Conservation (phyloP, 2,329 filamentous ascomycete species). For the Penicillium fuscoglaucum region DNA sequence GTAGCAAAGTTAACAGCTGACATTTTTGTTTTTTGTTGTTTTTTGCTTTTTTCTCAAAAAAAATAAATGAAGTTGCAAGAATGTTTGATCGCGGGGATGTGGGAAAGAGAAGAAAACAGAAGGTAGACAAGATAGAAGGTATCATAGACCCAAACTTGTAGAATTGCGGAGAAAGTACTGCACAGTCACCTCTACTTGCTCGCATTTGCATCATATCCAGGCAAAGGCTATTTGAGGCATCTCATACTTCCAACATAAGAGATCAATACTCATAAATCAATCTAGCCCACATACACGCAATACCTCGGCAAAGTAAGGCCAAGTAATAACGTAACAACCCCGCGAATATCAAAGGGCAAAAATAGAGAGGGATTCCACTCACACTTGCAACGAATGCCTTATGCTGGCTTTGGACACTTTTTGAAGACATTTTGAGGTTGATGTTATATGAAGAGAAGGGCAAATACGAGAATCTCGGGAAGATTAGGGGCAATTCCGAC, state of each 20-base stretch:
- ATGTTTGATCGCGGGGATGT: not conserved
- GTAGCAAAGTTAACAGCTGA: constrained; percentile 55
- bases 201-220: not conserved
- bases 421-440: constrained; percentile 22
- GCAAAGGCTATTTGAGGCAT: not conserved
- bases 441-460: constrained; percentile 5
- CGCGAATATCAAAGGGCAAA: constrained; percentile 1
- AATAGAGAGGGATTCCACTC: constrained; percentile 13
- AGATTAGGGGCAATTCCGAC: constrained; percentile 22
- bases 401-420: constrained; percentile 23
- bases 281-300: not conserved
- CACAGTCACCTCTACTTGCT: not conserved
- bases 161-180: not conserved
- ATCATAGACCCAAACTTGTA: not conserved
- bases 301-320: constrained; percentile 6
- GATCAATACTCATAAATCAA: not conserved
- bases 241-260: not conserved
- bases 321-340: not conserved
- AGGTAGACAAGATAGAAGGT: not conserved
- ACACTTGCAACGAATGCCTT: constrained; percentile 29
- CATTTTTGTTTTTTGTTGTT: not conserved
- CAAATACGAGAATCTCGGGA: constrained; percentile 15
- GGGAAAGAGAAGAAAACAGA: not conserved
- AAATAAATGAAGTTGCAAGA: not conserved
- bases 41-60: not conserved